A percentile compares a stretch with the other conserved stretches of the same genome.
Evolutionary conservation across 2,329 filamentous ascomycete species (phyloP).

Genomic region (Ascochyta lentis): DNA sequence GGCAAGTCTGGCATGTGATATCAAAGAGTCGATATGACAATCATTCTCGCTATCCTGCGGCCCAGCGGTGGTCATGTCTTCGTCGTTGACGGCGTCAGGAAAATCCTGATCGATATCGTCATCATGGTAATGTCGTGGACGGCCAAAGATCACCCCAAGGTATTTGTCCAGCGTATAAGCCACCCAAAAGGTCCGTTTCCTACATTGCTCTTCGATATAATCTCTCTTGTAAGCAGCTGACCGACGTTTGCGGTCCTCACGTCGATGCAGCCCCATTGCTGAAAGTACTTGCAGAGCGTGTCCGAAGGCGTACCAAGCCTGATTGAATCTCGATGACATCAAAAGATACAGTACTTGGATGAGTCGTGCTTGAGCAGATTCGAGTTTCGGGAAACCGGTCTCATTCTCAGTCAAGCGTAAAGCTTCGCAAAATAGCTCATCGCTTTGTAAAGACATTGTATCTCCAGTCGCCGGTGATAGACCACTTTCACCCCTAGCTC

Average conservation of each 20-base stretch:
- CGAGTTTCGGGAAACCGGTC: conserved; percentile 59
- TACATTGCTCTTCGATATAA: conserved; percentile 59
- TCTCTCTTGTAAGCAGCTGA: conserved; percentile 34
- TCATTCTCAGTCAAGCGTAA: conserved; percentile 53
- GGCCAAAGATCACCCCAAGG: conserved; percentile 64
- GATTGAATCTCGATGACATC: conserved; percentile 63
- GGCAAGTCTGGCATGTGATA: conserved; percentile 54
- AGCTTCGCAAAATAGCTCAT: conserved; percentile 51
- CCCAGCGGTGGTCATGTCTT: conserved; percentile 59
- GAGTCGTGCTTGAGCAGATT: conserved; percentile 63
- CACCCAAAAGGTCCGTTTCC: conserved; percentile 67
- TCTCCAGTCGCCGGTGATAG: conserved; percentile 36
- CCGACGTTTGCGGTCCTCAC: conserved; percentile 40
- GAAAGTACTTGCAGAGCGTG: conserved; percentile 61
- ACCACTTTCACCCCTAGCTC: conserved; percentile 34
- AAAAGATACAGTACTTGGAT: conserved; percentile 65
- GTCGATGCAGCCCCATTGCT: conserved; percentile 51
- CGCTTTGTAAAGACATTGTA: conserved; percentile 38
- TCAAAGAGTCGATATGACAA: conserved; percentile 59
- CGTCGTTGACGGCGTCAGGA: conserved; percentile 63
- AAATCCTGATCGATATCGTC: conserved; percentile 68
- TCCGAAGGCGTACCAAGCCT: conserved; percentile 66
- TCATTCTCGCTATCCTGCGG: conserved; percentile 46
- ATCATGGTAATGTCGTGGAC: conserved; percentile 65
- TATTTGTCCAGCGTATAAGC: conserved; percentile 68